A percentile compares a stretch with the other conserved stretches of the same genome.
Evolutionary conservation across 495 filamentous ascomycete genomes (phyloP).

Genomic region (Tirmania nivea): DNA sequence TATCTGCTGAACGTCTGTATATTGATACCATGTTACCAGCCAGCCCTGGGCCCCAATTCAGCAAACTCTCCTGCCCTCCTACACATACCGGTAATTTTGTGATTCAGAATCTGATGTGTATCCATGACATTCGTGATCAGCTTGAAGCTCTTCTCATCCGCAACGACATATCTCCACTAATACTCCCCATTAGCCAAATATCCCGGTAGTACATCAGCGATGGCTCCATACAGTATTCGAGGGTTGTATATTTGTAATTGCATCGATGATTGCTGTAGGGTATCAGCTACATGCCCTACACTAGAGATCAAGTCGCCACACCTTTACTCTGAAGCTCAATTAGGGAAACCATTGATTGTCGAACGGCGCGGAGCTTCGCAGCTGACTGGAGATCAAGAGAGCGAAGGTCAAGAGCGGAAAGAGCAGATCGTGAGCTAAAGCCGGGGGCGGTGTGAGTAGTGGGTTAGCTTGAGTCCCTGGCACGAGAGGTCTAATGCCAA

Average conservation of each 20-base stretch:
- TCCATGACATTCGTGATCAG: conserved; percentile 72
- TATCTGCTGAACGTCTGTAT: conserved; percentile 70
- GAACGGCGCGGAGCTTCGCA: no score
- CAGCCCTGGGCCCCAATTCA: background rate
- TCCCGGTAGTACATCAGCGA: background rate
- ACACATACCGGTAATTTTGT: conserved; percentile 73
- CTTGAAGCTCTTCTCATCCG: conserved; percentile 58
- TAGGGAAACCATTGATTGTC: background rate
- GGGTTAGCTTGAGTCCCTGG: no score
- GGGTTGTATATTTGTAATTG: conserved; percentile 28
- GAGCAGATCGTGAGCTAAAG: no score
- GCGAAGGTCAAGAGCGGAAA: no score
- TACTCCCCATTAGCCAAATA: conserved; percentile 9
- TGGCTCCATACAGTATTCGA: conserved; percentile 2
- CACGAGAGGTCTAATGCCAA: no score
- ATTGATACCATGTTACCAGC: background rate
- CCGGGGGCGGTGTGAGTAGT: no score
- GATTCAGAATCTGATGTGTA: conserved; percentile 85
- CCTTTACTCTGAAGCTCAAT: conserved; percentile 18
- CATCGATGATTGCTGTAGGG: conserved; percentile 29
- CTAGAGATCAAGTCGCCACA: background rate
- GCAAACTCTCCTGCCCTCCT: background rate
- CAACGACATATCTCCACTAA: conserved; percentile 88
- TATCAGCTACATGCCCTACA: conserved; percentile 1
- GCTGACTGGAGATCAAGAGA: no score